A percentile compares a stretch with the other conserved stretches of the same genome.
phyloP scores from a whole-genome alignment of 345 rosid genomes.

The Trapa incisa region DNA sequence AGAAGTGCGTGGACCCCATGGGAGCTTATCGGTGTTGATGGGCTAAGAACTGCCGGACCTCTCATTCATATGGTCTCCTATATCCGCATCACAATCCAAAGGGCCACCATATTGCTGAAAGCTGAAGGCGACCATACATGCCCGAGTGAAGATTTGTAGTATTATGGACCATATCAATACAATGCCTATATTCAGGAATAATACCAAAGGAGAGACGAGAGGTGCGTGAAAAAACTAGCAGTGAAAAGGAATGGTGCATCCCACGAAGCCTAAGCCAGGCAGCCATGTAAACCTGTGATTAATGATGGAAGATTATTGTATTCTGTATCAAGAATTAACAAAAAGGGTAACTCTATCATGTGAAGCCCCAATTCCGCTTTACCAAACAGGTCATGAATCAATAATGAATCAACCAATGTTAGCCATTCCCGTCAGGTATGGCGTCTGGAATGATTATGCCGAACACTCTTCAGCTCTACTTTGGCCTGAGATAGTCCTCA shows the following conservation, averaged over 20 bases:
- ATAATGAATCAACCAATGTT: too few relatives aligned
- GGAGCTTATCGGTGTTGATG: not conserved
- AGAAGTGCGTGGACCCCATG: not conserved
- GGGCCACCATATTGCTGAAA: not conserved
- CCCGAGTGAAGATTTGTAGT: not conserved
- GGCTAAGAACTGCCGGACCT: not conserved
- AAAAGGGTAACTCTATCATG: not conserved
- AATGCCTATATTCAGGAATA: too few relatives aligned
- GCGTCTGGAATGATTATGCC: not conserved
- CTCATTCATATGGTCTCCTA: not conserved
- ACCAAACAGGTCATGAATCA: too few relatives aligned
- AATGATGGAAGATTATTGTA: not conserved
- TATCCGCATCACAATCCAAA: too few relatives aligned
- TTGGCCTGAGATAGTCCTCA: constrained; percentile 32
- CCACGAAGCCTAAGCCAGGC: too few relatives aligned
- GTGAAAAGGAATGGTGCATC: too few relatives aligned
- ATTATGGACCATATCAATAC: not conserved
- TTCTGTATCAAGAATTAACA: not conserved
- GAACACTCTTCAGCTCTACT: not conserved
- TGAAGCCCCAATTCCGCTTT: too few relatives aligned
- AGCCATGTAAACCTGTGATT: not conserved
- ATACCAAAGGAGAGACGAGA: too few relatives aligned
- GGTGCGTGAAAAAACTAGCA: too few relatives aligned
- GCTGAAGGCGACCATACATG: not conserved
- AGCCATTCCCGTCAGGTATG: too few relatives aligned